These are phyloP conservation scores for Ceratopteris richardii DNA, from an alignment of 75 land plant species.

Conservation along the genomic window DNA sequence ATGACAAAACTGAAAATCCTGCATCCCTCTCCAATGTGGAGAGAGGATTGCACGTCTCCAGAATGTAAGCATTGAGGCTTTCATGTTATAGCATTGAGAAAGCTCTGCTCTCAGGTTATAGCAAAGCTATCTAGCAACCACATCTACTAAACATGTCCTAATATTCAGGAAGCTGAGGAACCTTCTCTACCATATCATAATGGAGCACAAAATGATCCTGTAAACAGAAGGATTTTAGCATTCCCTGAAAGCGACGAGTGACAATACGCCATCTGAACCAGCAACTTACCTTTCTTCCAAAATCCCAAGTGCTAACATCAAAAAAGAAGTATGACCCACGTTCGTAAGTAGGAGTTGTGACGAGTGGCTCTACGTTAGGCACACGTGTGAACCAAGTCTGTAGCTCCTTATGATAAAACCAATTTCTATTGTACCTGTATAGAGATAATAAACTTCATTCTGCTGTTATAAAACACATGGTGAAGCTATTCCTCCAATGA, in stretches of 20 bases:
- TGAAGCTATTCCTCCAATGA: too few relatives aligned
- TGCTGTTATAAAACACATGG: too few relatives aligned
- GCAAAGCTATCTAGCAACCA: too few relatives aligned
- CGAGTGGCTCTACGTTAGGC: conserved; percentile 62
- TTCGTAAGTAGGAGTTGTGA: conserved; percentile 53
- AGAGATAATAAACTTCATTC: too few relatives aligned
- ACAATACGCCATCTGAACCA: neutral
- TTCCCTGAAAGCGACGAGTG: neutral
- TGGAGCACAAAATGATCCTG: conserved; percentile 50
- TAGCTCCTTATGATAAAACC: conserved; percentile 78
- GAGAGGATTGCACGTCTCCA: too few relatives aligned
- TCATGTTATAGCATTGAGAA: too few relatives aligned
- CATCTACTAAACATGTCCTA: neutral
- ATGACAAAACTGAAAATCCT: too few relatives aligned
- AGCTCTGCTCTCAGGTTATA: too few relatives aligned
- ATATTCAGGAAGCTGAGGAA: conserved; percentile 28
- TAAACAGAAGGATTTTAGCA: conserved; percentile 7
- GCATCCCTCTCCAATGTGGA: too few relatives aligned
- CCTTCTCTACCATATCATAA: conserved; percentile 36
- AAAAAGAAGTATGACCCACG: conserved; percentile 77
- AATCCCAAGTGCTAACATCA: conserved; percentile 68
- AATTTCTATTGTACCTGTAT: conserved; percentile 53
- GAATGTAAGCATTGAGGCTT: too few relatives aligned
- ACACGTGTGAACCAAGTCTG: conserved; percentile 57
- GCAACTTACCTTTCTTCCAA: conserved; percentile 49